Percentiles rank a stretch among this genome's conserved stretches.
Evolutionary conservation across 148 eudicot genomes (phyloP).

Genomic region (Suaeda aralocaspica): DNA sequence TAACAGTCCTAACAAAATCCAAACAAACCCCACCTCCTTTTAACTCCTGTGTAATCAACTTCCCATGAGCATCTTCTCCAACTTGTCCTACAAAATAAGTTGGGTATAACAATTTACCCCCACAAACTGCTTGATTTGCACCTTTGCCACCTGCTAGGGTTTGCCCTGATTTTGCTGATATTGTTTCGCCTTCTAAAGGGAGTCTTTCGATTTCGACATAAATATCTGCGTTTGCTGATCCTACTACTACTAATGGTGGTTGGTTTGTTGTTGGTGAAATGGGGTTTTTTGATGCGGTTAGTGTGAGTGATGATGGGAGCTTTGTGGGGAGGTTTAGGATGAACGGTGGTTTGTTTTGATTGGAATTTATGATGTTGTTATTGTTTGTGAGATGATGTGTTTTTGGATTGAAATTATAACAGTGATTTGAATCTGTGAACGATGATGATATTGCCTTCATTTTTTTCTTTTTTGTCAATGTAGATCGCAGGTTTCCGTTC

Average conservation of each 20-base stretch:
- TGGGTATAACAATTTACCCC: constrained; percentile 60
- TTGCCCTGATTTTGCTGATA: constrained; percentile 75
- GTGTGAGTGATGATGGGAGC: constrained; percentile 29
- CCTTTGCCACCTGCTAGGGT: constrained; percentile 94
- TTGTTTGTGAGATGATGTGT: constrained; percentile 10
- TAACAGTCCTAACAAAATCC: constrained; percentile 48
- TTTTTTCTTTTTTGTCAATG: background rate
- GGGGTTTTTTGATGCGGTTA: constrained; percentile 35
- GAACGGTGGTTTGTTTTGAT: constrained; percentile 25
- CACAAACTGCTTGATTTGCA: constrained; percentile 90
- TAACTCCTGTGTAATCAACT: constrained; percentile 59
- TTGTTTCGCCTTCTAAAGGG: constrained; percentile 75
- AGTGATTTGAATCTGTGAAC: constrained; percentile 7
- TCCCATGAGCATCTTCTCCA: constrained; percentile 86
- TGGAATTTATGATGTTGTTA: constrained; percentile 22
- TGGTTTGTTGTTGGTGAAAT: constrained; percentile 9
- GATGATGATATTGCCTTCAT: constrained; percentile 21
- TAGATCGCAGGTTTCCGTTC: background rate
- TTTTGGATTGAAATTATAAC: background rate
- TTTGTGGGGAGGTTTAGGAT: constrained; percentile 21
- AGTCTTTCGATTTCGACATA: constrained; percentile 81
- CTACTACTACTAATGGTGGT: constrained; percentile 83
- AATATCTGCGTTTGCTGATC: constrained; percentile 93
- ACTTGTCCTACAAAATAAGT: constrained; percentile 82
- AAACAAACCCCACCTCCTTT: constrained; percentile 61